phyloP scores from a whole-genome alignment of 495 filamentous ascomycete genomes.

The Hypomontagnella monticulosa region DNA sequence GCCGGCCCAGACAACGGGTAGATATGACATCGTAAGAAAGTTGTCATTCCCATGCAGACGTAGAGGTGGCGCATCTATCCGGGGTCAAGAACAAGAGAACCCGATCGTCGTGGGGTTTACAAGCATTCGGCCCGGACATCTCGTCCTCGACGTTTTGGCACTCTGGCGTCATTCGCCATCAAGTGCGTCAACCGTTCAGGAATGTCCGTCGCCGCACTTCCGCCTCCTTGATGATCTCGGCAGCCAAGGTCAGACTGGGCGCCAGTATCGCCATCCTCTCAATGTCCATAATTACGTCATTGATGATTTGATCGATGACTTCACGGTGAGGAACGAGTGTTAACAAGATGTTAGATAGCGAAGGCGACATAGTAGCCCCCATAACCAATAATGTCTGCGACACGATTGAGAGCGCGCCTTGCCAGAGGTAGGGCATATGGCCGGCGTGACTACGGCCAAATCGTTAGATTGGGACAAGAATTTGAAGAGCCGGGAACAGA shows the following conservation, averaged over 20 bases:
- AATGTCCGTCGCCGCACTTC: constrained; percentile 71
- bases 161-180: constrained; percentile 24
- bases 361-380: constrained; percentile 84
- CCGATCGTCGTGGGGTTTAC: constrained; percentile 28
- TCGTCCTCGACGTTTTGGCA: constrained; percentile 18
- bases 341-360: constrained; percentile 72
- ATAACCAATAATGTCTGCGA: constrained; percentile 83
- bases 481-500: constrained; percentile 37
- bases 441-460: constrained; percentile 73
- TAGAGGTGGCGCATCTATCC: constrained; percentile 23
- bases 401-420: constrained; percentile 82
- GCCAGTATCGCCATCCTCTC: constrained; percentile 77
- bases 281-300: constrained; percentile 75
- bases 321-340: constrained; percentile 63
- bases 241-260: constrained; percentile 74
- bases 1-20: constrained; percentile 42
- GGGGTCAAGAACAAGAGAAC: constrained; percentile 25
- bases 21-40: constrained; percentile 36
- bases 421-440: constrained; percentile 88
- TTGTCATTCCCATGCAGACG: constrained; percentile 17
- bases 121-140: constrained; percentile 38
- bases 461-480: constrained; percentile 52
- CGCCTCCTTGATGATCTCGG: constrained; percentile 81
- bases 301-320: constrained; percentile 77
- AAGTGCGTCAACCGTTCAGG: constrained; percentile 54